Evolutionary conservation across 2,329 filamentous ascomycete genomes (phyloP).

Genomic region (Colletotrichum sp.): DNA sequence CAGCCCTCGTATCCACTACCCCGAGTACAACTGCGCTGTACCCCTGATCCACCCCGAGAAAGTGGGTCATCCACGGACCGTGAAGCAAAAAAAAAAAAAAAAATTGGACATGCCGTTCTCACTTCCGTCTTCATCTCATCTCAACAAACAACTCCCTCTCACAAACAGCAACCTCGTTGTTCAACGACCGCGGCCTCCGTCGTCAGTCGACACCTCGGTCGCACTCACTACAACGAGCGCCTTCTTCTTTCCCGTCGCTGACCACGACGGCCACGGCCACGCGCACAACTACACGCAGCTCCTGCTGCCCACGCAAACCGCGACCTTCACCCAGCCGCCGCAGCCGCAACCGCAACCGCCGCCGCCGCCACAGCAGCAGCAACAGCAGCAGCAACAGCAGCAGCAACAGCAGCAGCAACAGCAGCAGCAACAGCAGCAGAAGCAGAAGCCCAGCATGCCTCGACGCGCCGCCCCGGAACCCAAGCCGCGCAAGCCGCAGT

Average conservation of each 20-base stretch:
- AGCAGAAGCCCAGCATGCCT: not conserved
- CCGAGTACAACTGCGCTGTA: not conserved
- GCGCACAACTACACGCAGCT: not conserved
- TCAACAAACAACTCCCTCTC: not conserved
- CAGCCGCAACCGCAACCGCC: not conserved
- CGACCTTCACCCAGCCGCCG: not conserved
- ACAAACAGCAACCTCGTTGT: not conserved
- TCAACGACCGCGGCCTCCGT: not conserved
- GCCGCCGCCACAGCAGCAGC: not conserved
- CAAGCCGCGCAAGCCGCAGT: constrained; percentile 21
- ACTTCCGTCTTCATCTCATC: not conserved
- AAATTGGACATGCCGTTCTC: constrained; percentile 3
- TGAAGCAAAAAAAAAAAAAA: constrained; percentile 11
- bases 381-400: not conserved
- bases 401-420: not conserved
- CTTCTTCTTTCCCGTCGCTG: not conserved
- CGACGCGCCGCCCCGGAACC: constrained; percentile 19
- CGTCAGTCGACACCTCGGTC: not conserved
- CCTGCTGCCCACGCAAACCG: not conserved
- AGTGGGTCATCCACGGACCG: constrained; percentile 13
- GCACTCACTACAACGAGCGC: not conserved
- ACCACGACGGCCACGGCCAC: not conserved
- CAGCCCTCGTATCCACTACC: constrained; percentile 17
- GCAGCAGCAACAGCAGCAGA: not conserved
- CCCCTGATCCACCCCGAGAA: constrained; percentile 22